Evolutionary conservation across 805 yeast species (phyloP).

Genomic region (Starmerella floricola): DNA sequence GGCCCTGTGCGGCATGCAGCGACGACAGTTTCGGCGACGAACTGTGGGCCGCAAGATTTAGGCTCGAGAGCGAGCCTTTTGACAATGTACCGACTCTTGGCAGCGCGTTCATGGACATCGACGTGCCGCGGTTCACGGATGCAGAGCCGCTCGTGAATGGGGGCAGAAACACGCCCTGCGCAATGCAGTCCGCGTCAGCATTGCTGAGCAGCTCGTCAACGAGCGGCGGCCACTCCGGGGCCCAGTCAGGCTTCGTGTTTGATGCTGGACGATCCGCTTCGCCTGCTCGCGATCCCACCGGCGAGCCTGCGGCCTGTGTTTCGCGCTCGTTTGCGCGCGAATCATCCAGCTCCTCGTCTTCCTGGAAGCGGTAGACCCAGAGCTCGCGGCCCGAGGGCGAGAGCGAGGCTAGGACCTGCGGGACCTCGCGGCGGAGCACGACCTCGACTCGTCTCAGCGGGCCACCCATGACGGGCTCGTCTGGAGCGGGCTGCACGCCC

Average conservation of each 20-base stretch:
- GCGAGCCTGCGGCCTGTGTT: too few species aligned
- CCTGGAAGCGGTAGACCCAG: slow-evolving; percentile 19
- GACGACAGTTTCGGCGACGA: neutral
- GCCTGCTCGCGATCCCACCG: too few species aligned
- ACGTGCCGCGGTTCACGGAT: too few species aligned
- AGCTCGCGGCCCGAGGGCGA: slow-evolving; percentile 18
- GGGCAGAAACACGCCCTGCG: slow-evolving; percentile 18
- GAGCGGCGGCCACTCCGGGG: neutral
- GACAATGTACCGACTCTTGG: too few species aligned
- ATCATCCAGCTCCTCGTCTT: neutral
- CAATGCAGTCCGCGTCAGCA: slow-evolving; percentile 4
- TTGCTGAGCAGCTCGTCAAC: neutral
- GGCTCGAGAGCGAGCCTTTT: too few species aligned
- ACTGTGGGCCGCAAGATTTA: too few species aligned
- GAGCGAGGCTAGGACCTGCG: slow-evolving; percentile 4
- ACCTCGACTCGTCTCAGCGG: slow-evolving; percentile 17
- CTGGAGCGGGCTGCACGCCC: neutral
- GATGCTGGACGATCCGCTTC: too few species aligned
- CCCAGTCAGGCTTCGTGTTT: neutral
- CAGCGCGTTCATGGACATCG: too few species aligned
- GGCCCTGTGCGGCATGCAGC: neutral
- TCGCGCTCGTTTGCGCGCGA: neutral
- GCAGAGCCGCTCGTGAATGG: slow-evolving; percentile 11
- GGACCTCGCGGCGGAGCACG: slow-evolving; percentile 17
- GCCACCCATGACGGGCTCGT: neutral